phyloP scores from a whole-genome alignment of 2,329 filamentous ascomycete species.

The Sphaerulina vaccinii region DNA sequence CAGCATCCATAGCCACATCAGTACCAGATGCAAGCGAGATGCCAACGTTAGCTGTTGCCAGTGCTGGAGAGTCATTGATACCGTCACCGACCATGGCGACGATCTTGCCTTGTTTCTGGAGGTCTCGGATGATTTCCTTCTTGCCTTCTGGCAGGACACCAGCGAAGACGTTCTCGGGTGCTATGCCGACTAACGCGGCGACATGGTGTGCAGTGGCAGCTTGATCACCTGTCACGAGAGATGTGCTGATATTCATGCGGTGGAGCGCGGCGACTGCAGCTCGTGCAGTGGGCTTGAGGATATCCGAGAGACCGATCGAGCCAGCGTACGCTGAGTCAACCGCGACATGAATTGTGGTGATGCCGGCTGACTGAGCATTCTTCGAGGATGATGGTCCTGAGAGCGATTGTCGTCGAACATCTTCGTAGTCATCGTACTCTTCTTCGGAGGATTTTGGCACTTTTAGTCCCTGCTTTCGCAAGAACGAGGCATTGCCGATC shows the following conservation, averaged over 20 bases:
- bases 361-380: conserved; percentile 59
- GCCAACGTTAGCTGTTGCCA: conserved; percentile 88
- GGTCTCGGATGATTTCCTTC: conserved; percentile 73
- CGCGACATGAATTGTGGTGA: conserved; percentile 87
- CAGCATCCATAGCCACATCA: conserved; percentile 96
- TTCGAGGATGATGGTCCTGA: conserved; percentile 36
- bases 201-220: conserved; percentile 79
- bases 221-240: conserved; percentile 93
- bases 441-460: conserved; percentile 56
- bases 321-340: conserved; percentile 81
- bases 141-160: conserved; percentile 91
- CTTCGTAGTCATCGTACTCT: conserved; percentile 50
- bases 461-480: conserved; percentile 67
- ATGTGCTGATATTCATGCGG: conserved; percentile 79
- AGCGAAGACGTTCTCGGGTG: conserved; percentile 72
- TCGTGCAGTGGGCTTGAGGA: conserved; percentile 81
- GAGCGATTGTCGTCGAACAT: conserved; percentile 21
- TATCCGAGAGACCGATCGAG: conserved; percentile 80
- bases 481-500: conserved; percentile 76
- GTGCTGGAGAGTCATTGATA: conserved; percentile 95
- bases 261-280: conserved; percentile 79
- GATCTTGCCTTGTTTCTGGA: conserved; percentile 71
- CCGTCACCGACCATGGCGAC: conserved; percentile 98
- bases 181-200: conserved; percentile 77
- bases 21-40: conserved; percentile 92